These are phyloP conservation scores for Neonothopanus nambi DNA, from an alignment of 1,284 basidiomycete genomes.

Conservation along the genomic window DNA sequence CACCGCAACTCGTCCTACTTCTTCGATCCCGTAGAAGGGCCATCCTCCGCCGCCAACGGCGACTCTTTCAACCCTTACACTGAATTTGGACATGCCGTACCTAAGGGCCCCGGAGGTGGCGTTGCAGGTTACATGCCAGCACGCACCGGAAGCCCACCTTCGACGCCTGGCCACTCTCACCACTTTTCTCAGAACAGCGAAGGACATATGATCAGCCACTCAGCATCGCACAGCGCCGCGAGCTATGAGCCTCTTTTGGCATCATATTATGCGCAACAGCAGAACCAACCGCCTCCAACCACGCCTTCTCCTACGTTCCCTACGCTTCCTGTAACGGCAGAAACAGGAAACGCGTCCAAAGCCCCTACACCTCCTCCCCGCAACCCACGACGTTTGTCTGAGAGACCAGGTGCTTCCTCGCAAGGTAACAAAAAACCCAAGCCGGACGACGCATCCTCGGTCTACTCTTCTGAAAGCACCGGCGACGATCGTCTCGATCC, in stretches of 20 bases:
- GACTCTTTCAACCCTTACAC: slow-evolving; percentile 56
- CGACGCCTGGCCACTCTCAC: slow-evolving; percentile 48
- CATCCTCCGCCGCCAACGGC: slow-evolving; percentile 30
- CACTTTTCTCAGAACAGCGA: slow-evolving; percentile 35
- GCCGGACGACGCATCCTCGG: slow-evolving; percentile 28
- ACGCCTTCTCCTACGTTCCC: background rate
- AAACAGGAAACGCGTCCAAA: slow-evolving; percentile 18
- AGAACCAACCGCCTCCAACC: slow-evolving; percentile 14
- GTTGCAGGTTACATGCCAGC: slow-evolving; percentile 37
- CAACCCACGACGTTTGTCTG: slow-evolving; percentile 38
- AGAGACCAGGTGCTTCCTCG: slow-evolving; percentile 19
- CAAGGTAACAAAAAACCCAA: slow-evolving; percentile 10
- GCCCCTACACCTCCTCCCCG: slow-evolving; percentile 44
- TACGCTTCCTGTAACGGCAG: slow-evolving; percentile 12
- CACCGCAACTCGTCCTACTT: slow-evolving; percentile 15
- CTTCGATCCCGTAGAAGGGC: slow-evolving; percentile 17
- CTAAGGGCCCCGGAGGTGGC: slow-evolving; percentile 24
- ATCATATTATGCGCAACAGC: slow-evolving; percentile 34
- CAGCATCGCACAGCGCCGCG: slow-evolving; percentile 53
- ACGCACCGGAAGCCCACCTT: slow-evolving; percentile 11
- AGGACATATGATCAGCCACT: slow-evolving; percentile 38
- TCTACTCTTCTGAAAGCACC: slow-evolving; percentile 35
- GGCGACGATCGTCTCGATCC: slow-evolving; percentile 48
- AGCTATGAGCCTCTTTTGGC: slow-evolving; percentile 68
- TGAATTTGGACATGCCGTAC: slow-evolving; percentile 37